Percentiles rank a stretch among this genome's conserved stretches.
Evolutionary conservation across 108 stramenopile species (phyloP).

Genomic region (Epithemia pelagica): DNA sequence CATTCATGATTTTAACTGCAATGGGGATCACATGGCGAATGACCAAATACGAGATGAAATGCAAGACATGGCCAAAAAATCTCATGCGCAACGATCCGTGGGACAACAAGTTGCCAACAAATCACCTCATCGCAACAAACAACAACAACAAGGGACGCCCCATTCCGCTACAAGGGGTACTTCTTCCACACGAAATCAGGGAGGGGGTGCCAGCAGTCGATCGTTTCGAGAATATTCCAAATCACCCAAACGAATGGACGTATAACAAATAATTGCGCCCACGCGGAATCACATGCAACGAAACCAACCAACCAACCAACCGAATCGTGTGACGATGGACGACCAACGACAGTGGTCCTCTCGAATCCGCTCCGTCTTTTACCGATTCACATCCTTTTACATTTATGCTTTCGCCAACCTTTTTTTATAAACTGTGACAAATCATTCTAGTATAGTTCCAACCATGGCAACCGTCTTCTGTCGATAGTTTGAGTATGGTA

Average conservation of each 20-base stretch:
- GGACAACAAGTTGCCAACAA: neutral
- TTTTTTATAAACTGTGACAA: too few species aligned
- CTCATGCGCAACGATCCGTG: neutral
- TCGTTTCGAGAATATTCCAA: slow-evolving; percentile 10
- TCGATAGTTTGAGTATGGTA: too few species aligned
- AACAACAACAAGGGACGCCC: neutral
- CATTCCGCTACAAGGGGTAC: neutral
- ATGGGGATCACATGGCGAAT: neutral
- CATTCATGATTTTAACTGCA: slow-evolving; percentile 14
- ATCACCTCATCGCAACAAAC: neutral
- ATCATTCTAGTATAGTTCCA: too few species aligned
- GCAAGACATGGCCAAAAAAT: neutral
- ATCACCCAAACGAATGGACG: slow-evolving; percentile 12
- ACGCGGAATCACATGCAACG: too few species aligned
- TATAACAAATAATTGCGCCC: too few species aligned
- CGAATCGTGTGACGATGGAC: too few species aligned
- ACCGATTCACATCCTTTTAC: too few species aligned
- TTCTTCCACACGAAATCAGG: neutral
- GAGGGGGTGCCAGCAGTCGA: neutral
- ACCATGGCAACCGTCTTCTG: too few species aligned
- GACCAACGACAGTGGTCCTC: too few species aligned
- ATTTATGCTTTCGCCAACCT: too few species aligned
- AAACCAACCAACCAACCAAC: too few species aligned
- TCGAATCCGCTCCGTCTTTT: too few species aligned
- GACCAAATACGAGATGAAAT: neutral